phyloP scores from a whole-genome alignment of 805 yeast species.

The Saccharomycopsis fodiens region DNA sequence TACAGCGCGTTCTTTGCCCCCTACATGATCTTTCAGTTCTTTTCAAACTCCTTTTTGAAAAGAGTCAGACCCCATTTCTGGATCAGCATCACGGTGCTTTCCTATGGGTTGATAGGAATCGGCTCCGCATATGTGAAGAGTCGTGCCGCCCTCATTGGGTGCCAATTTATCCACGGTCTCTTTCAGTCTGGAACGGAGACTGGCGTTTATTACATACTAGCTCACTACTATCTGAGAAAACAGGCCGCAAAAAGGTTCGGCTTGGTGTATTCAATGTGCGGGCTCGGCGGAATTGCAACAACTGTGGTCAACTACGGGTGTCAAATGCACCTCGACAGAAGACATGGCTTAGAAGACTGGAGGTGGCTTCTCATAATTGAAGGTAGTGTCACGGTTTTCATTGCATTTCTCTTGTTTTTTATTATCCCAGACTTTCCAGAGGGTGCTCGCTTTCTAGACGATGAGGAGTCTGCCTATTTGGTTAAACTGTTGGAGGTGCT shows the following conservation, averaged over 20 bases:
- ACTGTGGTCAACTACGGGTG: slow-evolving; percentile 64
- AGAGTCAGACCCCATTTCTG: slow-evolving; percentile 55
- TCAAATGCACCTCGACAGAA: slow-evolving; percentile 36
- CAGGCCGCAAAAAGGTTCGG: slow-evolving; percentile 66
- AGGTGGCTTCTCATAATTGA: not conserved
- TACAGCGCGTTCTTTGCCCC: slow-evolving; percentile 68
- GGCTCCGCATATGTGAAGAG: slow-evolving; percentile 57
- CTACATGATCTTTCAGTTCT: slow-evolving; percentile 47
- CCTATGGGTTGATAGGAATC: slow-evolving; percentile 55
- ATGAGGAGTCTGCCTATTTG: slow-evolving; percentile 35
- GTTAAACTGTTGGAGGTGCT: slow-evolving; percentile 20
- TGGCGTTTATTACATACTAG: slow-evolving; percentile 60
- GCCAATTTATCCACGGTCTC: slow-evolving; percentile 58
- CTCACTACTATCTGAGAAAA: slow-evolving; percentile 42
- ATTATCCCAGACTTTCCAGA: slow-evolving; percentile 47
- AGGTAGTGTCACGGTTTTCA: not conserved
- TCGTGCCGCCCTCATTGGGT: slow-evolving; percentile 50
- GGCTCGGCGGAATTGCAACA: slow-evolving; percentile 71
- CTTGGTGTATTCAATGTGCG: slow-evolving; percentile 57
- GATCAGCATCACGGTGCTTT: slow-evolving; percentile 49
- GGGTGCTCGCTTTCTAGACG: slow-evolving; percentile 30
- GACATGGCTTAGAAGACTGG: slow-evolving; percentile 26
- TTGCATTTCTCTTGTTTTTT: slow-evolving; percentile 20
- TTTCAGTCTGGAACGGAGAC: slow-evolving; percentile 72
- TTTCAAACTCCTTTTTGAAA: slow-evolving; percentile 56